Percentiles rank a stretch among this genome's conserved stretches.
phyloP scores from a whole-genome alignment of 1,284 basidiomycete species.

The Moniliophthora roreri region DNA sequence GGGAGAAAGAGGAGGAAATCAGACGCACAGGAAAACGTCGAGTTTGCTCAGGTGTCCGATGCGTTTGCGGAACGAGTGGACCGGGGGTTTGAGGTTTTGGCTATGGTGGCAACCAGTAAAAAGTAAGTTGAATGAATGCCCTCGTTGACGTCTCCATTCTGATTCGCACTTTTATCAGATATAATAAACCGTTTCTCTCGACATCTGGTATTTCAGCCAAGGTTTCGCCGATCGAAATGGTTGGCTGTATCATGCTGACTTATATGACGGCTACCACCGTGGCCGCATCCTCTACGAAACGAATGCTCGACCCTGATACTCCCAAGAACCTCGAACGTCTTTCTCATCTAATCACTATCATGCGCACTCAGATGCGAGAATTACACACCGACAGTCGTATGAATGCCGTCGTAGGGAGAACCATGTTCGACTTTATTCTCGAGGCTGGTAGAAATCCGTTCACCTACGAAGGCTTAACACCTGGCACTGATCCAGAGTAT shows the following conservation, averaged over 20 bases:
- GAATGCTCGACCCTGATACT: neutral
- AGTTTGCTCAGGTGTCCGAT: neutral
- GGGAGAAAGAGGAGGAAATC: neutral
- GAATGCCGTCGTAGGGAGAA: neutral
- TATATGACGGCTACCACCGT: neutral
- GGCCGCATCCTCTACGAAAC: neutral
- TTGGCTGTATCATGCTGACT: neutral
- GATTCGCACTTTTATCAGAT: neutral
- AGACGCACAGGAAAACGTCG: neutral
- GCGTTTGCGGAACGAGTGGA: neutral
- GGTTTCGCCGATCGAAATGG: constrained; percentile 2
- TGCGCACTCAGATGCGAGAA: neutral
- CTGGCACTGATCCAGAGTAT: too few relatives aligned
- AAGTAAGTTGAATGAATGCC: neutral
- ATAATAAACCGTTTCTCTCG: neutral
- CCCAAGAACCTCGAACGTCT: neutral
- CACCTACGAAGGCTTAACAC: too few relatives aligned
- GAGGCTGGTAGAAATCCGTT: neutral
- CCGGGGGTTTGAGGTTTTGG: neutral
- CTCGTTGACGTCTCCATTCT: neutral
- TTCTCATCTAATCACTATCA: neutral
- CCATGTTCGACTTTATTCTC: neutral
- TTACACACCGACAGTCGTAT: neutral
- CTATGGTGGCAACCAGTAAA: neutral
- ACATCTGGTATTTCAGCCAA: neutral